Percentiles rank a stretch among this genome's conserved stretches.
phyloP scores from a whole-genome alignment of 495 filamentous ascomycete genomes.

The Aspergillus taichungensis region DNA sequence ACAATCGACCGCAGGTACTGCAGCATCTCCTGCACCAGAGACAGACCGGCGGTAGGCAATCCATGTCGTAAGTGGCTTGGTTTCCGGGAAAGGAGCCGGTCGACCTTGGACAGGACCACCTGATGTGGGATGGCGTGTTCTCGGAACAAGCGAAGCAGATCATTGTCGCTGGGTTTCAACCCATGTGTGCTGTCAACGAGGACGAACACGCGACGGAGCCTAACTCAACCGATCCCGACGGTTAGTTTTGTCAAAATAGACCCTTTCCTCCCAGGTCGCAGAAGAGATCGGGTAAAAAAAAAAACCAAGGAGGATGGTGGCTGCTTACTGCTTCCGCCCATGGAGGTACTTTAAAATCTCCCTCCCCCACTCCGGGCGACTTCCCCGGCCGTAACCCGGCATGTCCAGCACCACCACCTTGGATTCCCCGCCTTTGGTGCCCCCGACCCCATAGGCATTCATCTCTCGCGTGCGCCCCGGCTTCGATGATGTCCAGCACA shows the following conservation, averaged over 20 bases:
- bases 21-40: conserved; percentile 22
- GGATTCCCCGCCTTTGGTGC: conserved; percentile 42
- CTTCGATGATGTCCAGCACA: conserved; percentile 56
- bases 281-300: no score
- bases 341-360: conserved; percentile 81
- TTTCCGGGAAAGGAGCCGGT: conserved; percentile 41
- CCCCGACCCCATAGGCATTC: conserved; percentile 76
- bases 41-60: conserved; percentile 18
- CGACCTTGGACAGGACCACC: conserved; percentile 77
- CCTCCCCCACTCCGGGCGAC: conserved; percentile 67
- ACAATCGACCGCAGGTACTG: conserved; percentile 17
- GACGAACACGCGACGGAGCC: conserved; percentile 68
- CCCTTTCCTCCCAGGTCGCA: not conserved
- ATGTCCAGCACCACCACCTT: conserved; percentile 70
- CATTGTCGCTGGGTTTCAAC: conserved; percentile 62
- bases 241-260: not conserved
- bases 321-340: conserved; percentile 53
- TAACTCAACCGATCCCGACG: conserved; percentile 1
- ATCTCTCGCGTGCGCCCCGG: conserved; percentile 74
- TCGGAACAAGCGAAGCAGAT: conserved; percentile 57
- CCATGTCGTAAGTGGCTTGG: conserved; percentile 23
- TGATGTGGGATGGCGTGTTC: conserved; percentile 58
- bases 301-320: not conserved
- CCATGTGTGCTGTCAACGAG: conserved; percentile 75
- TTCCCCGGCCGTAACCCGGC: conserved; percentile 86